A percentile compares a stretch with the other conserved stretches of the same genome.
Conservation (phyloP, 1,284 basidiomycete genomes). For the Puccinia hordei region DNA sequence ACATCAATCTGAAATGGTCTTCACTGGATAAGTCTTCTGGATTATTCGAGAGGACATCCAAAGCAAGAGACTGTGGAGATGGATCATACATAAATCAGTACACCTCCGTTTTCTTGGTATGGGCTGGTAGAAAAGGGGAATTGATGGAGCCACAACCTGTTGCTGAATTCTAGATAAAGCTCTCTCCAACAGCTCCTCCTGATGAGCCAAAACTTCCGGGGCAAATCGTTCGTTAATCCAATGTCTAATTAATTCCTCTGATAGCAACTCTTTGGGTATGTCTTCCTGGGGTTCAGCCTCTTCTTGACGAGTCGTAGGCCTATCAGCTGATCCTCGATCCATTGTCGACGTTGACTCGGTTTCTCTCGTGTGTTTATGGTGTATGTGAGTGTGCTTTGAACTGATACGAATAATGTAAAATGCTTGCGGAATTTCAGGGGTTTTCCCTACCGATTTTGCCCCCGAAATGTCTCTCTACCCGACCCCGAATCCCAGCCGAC, state of each 20-base stretch:
- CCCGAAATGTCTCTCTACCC: no score
- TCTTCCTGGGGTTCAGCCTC: neutral
- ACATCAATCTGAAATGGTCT: slow-evolving; percentile 46
- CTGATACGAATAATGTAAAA: no score
- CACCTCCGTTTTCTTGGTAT: neutral
- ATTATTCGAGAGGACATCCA: slow-evolving; percentile 28
- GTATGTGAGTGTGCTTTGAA: no score
- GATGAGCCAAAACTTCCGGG: slow-evolving; percentile 42
- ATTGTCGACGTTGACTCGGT: neutral
- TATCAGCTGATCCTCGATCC: neutral
- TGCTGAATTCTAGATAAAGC: slow-evolving; percentile 34
- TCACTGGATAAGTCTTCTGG: slow-evolving; percentile 36
- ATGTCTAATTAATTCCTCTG: slow-evolving; percentile 41
- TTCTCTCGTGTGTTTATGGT: no score
- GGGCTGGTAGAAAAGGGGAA: neutral
- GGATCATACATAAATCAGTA: neutral
- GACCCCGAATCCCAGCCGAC: no score
- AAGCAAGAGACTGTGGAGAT: slow-evolving; percentile 24
- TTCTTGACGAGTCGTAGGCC: neutral
- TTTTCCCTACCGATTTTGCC: no score
- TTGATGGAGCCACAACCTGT: slow-evolving; percentile 5
- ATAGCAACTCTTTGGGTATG: slow-evolving; percentile 4
- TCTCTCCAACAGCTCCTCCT: slow-evolving; percentile 38
- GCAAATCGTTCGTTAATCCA: slow-evolving; percentile 49
- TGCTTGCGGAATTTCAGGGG: no score